Evolutionary conservation across 129 eudicot species (phyloP).

Genomic region (Artemisia tridentata): DNA sequence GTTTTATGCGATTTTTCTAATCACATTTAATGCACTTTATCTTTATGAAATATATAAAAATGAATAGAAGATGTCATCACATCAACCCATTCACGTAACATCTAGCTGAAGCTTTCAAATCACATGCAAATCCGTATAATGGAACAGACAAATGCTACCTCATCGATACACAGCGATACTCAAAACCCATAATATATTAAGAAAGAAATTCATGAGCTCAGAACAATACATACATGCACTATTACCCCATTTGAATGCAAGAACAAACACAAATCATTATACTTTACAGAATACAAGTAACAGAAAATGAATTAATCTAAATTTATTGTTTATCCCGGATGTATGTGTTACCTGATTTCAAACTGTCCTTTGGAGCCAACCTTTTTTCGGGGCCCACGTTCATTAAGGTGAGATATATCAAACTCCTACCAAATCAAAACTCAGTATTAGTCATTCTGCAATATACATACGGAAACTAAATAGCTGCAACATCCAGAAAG

Average conservation of each 20-base stretch:
- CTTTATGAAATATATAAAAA: no score
- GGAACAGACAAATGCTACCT: background rate
- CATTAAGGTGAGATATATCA: conserved; percentile 15
- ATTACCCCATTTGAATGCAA: conserved; percentile 17
- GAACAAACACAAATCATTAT: conserved; percentile 9
- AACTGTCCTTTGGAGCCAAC: conserved; percentile 20
- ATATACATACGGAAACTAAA: background rate
- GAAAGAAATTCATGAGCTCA: conserved; percentile 11
- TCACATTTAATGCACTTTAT: no score
- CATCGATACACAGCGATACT: background rate
- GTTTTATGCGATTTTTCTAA: no score
- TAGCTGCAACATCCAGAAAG: conserved; percentile 4
- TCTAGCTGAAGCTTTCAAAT: background rate
- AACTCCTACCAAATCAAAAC: conserved; percentile 29
- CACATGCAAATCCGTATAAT: background rate
- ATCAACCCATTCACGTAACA: background rate
- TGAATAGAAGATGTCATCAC: no score
- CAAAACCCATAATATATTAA: background rate
- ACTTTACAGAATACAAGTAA: conserved; percentile 32
- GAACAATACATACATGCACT: conserved; percentile 16
- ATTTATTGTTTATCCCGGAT: conserved; percentile 9
- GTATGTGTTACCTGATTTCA: conserved; percentile 29
- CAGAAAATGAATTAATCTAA: conserved; percentile 31
- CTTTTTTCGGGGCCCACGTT: background rate
- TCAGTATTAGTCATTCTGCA: background rate